Evolutionary conservation across 1,284 basidiomycete species (phyloP).

Genomic region (Fomes fomentarius): DNA sequence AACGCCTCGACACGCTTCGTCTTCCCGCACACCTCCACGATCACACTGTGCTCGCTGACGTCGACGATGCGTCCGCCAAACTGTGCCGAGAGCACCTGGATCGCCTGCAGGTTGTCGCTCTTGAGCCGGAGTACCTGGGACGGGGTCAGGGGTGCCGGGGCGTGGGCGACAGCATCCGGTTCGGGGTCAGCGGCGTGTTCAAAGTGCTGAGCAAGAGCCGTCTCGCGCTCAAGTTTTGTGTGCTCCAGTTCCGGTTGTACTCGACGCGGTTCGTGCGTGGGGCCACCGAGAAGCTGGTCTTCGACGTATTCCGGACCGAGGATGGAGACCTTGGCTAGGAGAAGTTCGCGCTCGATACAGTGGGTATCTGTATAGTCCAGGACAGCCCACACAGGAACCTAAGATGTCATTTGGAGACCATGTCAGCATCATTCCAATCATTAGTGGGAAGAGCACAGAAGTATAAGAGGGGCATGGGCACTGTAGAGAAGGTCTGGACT

Average conservation of each 20-base stretch:
- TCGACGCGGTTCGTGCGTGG: conserved; percentile 74
- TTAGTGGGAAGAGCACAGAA: not conserved
- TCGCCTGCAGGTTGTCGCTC: conserved; percentile 87
- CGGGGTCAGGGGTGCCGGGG: conserved; percentile 47
- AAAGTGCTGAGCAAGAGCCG: conserved; percentile 73
- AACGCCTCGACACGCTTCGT: conserved; percentile 92
- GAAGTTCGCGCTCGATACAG: conserved; percentile 44
- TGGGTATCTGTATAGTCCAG: conserved; percentile 93
- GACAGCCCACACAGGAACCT: conserved; percentile 98
- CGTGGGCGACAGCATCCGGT: conserved; percentile 7
- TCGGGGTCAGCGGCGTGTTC: conserved; percentile 49
- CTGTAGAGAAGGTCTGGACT: no score
- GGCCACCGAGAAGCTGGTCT: conserved; percentile 81
- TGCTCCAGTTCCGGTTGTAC: conserved; percentile 30
- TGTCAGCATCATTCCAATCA: not conserved
- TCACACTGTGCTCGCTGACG: conserved; percentile 91
- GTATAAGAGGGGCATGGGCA: no score
- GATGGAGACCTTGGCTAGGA: conserved; percentile 72
- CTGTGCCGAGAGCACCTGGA: conserved; percentile 84
- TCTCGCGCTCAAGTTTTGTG: conserved; percentile 70
- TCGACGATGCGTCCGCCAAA: conserved; percentile 96
- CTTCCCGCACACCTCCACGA: conserved; percentile 96
- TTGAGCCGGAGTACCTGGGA: conserved; percentile 88
- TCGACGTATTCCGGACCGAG: conserved; percentile 98
- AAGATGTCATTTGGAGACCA: not conserved